phyloP scores from a whole-genome alignment of 2,329 filamentous ascomycete species.

The Xylariaceae sp. region DNA sequence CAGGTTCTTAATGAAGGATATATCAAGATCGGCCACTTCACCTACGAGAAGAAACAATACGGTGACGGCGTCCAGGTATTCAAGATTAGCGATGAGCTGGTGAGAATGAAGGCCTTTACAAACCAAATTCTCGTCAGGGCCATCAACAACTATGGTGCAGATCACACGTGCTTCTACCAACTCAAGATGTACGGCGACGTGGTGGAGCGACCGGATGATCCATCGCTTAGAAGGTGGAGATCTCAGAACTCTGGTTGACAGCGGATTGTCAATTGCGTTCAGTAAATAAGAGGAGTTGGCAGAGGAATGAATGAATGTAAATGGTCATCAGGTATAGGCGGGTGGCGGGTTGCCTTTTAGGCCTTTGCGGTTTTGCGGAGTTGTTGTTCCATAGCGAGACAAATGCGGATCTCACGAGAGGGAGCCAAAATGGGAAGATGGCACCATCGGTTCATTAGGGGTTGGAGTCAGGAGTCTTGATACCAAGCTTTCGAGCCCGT shows the following conservation, averaged over 20 bases:
- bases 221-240: background rate
- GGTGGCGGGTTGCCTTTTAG: slow-evolving; percentile 1
- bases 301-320: background rate
- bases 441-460: background rate
- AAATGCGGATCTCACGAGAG: background rate
- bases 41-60: slow-evolving; percentile 43
- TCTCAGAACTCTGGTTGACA: too few species aligned
- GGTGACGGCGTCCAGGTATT: slow-evolving; percentile 50
- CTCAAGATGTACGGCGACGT: slow-evolving; percentile 51
- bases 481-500: slow-evolving; percentile 22
- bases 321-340: background rate
- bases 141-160: slow-evolving; percentile 53
- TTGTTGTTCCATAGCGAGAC: slow-evolving; percentile 3
- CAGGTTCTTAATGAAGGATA: slow-evolving; percentile 38
- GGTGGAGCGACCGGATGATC: slow-evolving; percentile 19
- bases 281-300: background rate
- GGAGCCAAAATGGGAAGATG: too few species aligned
- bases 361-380: background rate
- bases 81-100: slow-evolving; percentile 46
- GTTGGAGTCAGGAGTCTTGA: slow-evolving; percentile 19
- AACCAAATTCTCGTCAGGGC: slow-evolving; percentile 51
- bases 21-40: slow-evolving; percentile 54
- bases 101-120: slow-evolving; percentile 43
- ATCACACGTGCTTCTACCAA: slow-evolving; percentile 63
- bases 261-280: too few species aligned